These are phyloP conservation scores for Papiliotrema terrestris DNA, from an alignment of 1,284 basidiomycete species.

Conservation along the genomic window DNA sequence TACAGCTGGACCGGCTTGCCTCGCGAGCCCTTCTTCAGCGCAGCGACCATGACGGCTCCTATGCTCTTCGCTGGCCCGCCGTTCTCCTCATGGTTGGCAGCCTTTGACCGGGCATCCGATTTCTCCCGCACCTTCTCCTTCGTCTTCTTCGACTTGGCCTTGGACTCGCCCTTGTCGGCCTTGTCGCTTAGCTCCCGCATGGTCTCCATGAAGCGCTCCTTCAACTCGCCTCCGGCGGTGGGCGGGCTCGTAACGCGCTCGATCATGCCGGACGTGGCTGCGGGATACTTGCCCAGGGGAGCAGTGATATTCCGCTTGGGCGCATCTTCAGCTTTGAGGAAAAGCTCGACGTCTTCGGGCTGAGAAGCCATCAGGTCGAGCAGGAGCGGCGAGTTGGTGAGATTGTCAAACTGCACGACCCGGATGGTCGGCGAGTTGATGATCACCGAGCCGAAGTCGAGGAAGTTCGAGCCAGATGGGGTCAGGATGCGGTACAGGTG, in stretches of 20 bases:
- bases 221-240: conserved; percentile 36
- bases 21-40: conserved; percentile 51
- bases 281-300: conserved; percentile 9
- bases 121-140: conserved; percentile 13
- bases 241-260: conserved; percentile 16
- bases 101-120: background rate
- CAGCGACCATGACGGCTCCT: conserved; percentile 37
- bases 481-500: conserved; percentile 55
- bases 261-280: background rate
- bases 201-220: conserved; percentile 54
- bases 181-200: conserved; percentile 41
- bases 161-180: conserved; percentile 14
- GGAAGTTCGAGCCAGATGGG: conserved; percentile 52
- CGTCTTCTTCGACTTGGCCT: conserved; percentile 13
- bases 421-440: conserved; percentile 52
- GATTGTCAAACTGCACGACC: conserved; percentile 52
- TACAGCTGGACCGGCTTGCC: conserved; percentile 50
- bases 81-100: background rate
- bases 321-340: conserved; percentile 42
- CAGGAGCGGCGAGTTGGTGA: conserved; percentile 39
- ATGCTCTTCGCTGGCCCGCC: conserved; percentile 25
- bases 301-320: conserved; percentile 3
- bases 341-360: conserved; percentile 53
- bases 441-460: conserved; percentile 54
- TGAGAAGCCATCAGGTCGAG: conserved; percentile 53